These are phyloP conservation scores for Trichoderma sp. DNA, from an alignment of 2,329 filamentous ascomycete genomes.

Conservation along the genomic window DNA sequence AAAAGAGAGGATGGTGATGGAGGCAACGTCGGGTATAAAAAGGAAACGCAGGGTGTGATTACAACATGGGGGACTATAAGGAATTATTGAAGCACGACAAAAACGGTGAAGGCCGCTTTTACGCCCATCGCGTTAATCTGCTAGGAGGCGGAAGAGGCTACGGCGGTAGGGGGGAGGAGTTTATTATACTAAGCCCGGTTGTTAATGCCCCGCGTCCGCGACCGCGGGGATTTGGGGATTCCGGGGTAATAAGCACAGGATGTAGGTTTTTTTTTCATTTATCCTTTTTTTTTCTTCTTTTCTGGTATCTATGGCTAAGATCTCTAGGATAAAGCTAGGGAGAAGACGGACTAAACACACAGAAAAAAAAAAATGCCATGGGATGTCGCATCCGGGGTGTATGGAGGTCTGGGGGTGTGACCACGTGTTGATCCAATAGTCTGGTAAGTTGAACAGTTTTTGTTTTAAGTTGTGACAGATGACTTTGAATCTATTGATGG, in stretches of 20 bases:
- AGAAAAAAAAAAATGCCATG: neutral
- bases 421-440: slow-evolving; percentile 1
- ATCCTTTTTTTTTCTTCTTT: neutral
- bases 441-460: neutral
- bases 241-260: slow-evolving; percentile 7
- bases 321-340: neutral
- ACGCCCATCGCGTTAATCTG: neutral
- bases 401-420: neutral
- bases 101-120: slow-evolving; percentile 3
- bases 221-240: slow-evolving; percentile 2
- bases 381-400: slow-evolving; percentile 7
- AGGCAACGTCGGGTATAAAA: neutral
- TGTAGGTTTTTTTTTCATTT: neutral
- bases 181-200: neutral
- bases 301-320: neutral
- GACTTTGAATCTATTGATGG: neutral
- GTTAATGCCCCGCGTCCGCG: slow-evolving; percentile 4
- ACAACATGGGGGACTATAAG: neutral
- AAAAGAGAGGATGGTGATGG: neutral
- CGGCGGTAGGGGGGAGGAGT: neutral
- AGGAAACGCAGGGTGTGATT: neutral
- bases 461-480: neutral
- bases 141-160: neutral
- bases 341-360: neutral
- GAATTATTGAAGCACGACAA: neutral